Percentiles rank a stretch among this genome's conserved stretches.
Conservation (phyloP, 192 early-diverging fungal genomes). For the Backusella tarrabulga region DNA sequence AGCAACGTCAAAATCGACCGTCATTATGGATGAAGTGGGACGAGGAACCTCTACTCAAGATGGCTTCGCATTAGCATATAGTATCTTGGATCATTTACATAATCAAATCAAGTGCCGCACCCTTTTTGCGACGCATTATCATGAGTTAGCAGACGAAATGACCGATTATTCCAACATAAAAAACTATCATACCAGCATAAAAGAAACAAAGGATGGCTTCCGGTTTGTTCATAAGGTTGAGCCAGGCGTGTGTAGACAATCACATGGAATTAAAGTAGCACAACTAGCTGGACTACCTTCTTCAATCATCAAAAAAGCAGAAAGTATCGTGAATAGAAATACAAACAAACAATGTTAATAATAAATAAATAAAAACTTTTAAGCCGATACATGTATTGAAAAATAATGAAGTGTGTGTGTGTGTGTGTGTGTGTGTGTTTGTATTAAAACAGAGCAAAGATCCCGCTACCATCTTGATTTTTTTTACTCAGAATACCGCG, state of each 20-base stretch:
- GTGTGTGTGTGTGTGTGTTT: neutral
- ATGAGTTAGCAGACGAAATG: conserved; percentile 60
- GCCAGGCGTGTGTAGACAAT: conserved; percentile 26
- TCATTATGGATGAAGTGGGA: conserved; percentile 93
- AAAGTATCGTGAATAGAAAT: neutral
- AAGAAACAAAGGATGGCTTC: conserved; percentile 20
- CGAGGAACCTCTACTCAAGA: conserved; percentile 68
- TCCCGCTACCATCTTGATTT: neutral
- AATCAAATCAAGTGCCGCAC: conserved; percentile 60
- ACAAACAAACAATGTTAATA: neutral
- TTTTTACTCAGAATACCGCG: neutral
- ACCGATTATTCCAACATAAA: conserved; percentile 1
- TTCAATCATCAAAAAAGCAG: neutral
- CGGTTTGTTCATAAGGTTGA: conserved; percentile 23
- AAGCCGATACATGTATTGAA: neutral
- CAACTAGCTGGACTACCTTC: conserved; percentile 16
- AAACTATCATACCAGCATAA: conserved; percentile 20
- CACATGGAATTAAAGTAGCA: conserved; percentile 33
- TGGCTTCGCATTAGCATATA: conserved; percentile 72
- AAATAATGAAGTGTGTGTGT: neutral
- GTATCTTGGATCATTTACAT: conserved; percentile 61
- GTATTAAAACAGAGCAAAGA: neutral
- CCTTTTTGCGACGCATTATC: conserved; percentile 80
- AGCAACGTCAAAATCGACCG: conserved; percentile 63
- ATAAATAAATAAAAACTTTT: neutral